Percentiles rank a stretch among this genome's conserved stretches.
Conservation (phyloP, 1,284 basidiomycete genomes). For the Wolfiporia cocos region DNA sequence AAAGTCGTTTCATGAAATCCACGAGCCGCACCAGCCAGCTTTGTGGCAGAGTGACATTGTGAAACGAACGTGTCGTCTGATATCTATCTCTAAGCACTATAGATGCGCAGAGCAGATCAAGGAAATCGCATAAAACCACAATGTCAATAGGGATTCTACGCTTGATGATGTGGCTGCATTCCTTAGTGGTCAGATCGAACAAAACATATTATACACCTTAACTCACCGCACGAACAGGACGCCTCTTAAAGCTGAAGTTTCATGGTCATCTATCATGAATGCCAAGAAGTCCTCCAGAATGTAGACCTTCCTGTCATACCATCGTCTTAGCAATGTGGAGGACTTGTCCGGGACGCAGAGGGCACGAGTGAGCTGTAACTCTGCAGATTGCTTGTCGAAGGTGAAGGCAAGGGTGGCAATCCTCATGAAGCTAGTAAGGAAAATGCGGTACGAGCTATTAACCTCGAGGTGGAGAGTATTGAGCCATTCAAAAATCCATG, state of each 20-base stretch:
- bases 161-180: conserved; percentile 35
- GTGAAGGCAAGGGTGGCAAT: conserved; percentile 1
- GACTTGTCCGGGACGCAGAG: not conserved
- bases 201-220: not conserved
- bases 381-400: not conserved
- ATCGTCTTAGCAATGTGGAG: not conserved
- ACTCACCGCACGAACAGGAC: conserved; percentile 19
- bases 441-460: conserved; percentile 1
- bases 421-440: conserved; percentile 15
- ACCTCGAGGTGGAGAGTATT: conserved; percentile 16
- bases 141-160: conserved; percentile 29
- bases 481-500: conserved; percentile 36
- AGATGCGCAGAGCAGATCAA: conserved; percentile 36
- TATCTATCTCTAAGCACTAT: conserved; percentile 30
- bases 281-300: conserved; percentile 32
- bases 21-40: conserved; percentile 33
- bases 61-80: conserved; percentile 21
- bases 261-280: conserved; percentile 17
- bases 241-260: conserved; percentile 23
- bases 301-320: conserved; percentile 24
- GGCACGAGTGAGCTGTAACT: not conserved
- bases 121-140: conserved; percentile 36
- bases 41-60: conserved; percentile 40
- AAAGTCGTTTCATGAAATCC: not conserved
- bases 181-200: not conserved